Base-by-base conservation (phyloP, 208 protist species). In the Phytomonas serpens region DNA sequence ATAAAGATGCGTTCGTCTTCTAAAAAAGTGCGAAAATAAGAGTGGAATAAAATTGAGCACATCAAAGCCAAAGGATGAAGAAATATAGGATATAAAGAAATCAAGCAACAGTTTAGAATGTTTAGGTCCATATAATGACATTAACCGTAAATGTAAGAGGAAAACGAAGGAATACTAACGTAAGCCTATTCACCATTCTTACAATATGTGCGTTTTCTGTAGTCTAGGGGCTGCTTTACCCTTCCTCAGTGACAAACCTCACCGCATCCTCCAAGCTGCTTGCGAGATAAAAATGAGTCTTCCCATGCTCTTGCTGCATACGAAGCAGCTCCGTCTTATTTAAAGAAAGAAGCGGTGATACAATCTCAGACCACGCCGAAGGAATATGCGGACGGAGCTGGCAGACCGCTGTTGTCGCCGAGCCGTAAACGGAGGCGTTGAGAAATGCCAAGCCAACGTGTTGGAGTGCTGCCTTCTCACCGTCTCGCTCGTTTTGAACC, bases 381-480 rank as follows among this genome's bases (percentile, higher is more conserved):
- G 61, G 68, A 27, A 72, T 64, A 61, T 34, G 33, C 11, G 82
- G 76, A 0, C 78, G 84, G 37, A 89, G 68, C 66, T 86, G 85
- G 27, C 79, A 84, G 10, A 93, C 71, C 61, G 78, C 86, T 1
- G 72, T 77, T 27, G 82, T 79, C 61, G 77, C 86, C 11, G 76
- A 80, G 51, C 88, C 88, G 75, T 94, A 94, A 7, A 89, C 88
- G 23, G 88, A 94, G 33, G 86, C 78, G 64, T 94, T 94, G 16
- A 77, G 80, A 67, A 90, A 84, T 16, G 88, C 88, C 23, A 94
- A 64, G 27, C 71, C 82, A 31, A 90, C 32, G 64, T 84, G 78
- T 27, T 77, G 74, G 36, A 83, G 61, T 0, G 77, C 77, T 27
- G 74, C 68, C 38, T 70, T 61, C 51, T 67, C 66, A 33, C 69